These are phyloP conservation scores for Dujonia santamariae DNA, from an alignment of 1,139 yeast genomes.

Conservation along the genomic window DNA sequence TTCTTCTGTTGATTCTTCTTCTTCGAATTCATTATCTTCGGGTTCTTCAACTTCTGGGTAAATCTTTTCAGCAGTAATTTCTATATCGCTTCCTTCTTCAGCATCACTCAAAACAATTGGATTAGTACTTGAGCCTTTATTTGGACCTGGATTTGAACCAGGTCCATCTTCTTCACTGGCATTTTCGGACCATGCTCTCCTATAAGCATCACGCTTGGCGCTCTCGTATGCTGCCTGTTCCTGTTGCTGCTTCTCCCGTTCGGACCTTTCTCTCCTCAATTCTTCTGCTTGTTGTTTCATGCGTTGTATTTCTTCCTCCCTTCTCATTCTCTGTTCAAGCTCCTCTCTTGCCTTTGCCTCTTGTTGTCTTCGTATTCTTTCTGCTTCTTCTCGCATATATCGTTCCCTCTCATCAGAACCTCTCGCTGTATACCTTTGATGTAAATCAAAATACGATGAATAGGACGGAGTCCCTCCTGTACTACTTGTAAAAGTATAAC, in stretches of 20 bases:
- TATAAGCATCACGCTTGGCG: constrained; percentile 1
- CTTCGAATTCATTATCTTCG: background rate
- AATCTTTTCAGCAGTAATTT: constrained; percentile 2
- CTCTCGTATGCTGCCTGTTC: constrained; percentile 2
- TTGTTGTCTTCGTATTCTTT: constrained; percentile 6
- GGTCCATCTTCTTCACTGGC: too few species aligned
- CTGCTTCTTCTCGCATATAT: constrained; percentile 1
- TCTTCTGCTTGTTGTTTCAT: constrained; percentile 8
- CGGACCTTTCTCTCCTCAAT: constrained; percentile 7
- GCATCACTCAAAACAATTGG: constrained; percentile 27
- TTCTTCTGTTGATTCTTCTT: background rate
- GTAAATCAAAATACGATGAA: background rate
- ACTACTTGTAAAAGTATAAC: too few species aligned
- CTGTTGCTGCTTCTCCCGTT: constrained; percentile 9
- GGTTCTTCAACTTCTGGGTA: background rate
- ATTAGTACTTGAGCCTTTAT: constrained; percentile 14
- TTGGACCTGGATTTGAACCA: too few species aligned
- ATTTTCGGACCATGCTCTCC: too few species aligned
- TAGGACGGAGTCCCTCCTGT: too few species aligned
- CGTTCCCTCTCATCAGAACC: constrained; percentile 1
- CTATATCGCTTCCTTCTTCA: constrained; percentile 3
- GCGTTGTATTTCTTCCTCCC: constrained; percentile 9
- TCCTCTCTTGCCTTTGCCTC: constrained; percentile 8
- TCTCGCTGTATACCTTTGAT: background rate
- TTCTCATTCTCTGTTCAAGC: constrained; percentile 5